Conservation (phyloP, 257 asterid species). For the Ballota nigra region DNA sequence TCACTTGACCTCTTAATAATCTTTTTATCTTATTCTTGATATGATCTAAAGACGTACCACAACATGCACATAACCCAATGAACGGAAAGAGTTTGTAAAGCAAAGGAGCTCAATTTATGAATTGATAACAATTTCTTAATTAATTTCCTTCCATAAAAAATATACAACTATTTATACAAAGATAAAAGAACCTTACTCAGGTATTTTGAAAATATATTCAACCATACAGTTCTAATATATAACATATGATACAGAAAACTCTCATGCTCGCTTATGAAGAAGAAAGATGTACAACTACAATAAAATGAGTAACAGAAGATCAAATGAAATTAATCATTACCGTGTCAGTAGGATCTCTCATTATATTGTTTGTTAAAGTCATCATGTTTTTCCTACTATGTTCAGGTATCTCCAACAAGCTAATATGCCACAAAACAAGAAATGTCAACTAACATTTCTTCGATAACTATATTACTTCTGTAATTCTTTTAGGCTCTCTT, state of each 20-base stretch:
- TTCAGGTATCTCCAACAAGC: slow-evolving; percentile 82
- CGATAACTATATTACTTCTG: background rate
- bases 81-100: background rate
- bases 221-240: background rate
- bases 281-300: slow-evolving; percentile 6
- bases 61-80: background rate
- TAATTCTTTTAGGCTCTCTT: background rate
- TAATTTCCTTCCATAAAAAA: background rate
- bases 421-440: slow-evolving; percentile 57
- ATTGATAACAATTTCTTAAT: background rate
- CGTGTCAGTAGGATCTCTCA: slow-evolving; percentile 92
- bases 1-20: background rate
- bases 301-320: slow-evolving; percentile 5
- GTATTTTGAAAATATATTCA: background rate
- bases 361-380: slow-evolving; percentile 56
- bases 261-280: background rate
- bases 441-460: background rate
- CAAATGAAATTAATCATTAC: slow-evolving; percentile 30
- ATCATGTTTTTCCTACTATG: slow-evolving; percentile 46
- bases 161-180: background rate
- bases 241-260: background rate
- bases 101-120: background rate
- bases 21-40: background rate
- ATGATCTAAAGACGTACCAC: background rate
- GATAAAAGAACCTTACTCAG: background rate